Base-by-base conservation (phyloP, 306 rosid species). In the Prunus mira region DNA sequence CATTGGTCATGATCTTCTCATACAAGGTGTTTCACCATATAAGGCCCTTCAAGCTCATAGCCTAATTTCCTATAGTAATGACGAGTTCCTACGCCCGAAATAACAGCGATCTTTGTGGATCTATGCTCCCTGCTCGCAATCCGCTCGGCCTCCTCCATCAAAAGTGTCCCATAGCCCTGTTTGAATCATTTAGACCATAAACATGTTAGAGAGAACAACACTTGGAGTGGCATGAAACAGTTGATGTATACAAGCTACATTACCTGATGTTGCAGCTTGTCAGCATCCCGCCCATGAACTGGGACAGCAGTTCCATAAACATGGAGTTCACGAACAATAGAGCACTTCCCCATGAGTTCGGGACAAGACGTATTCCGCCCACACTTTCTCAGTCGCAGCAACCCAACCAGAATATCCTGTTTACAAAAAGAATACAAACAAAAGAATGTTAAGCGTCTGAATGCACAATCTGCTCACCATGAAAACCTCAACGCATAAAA, bases 291-390 rank as follows among this genome's bases (percentile, higher is more conserved):
- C 32, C 97, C 99, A 73, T 95, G 97, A 85, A 92, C 99, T 30
- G 99, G 99, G 60, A 95, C 99, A 20, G 99, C 99, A 74, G 98
- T 95, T 65, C 99, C 99, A 76, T 95, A 95, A 75, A 95, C 97
- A 45, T 95, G 99, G 73, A 95, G 97, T 76, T 95, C 99, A 8
- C 99, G 99, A 72, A 92, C 90, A 78, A 91, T 88, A 65, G 99
- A 95, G 62, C 98, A 92, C 81, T 79, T 95, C 50, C 96, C 99
- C 81, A 87, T 65, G 51, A 91, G 93, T 84, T 92, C 97, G 41
- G 97, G 93, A 85, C 97, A 92, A 12, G 97, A 80, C 67, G 92
- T 83, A 79, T 91, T 95, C 22, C 78, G 86, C 60, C 99, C 90
- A 56, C 99, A 92, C 85, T 88, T 95, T 25, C 99, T 89, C 73